Percentiles rank a stretch among this genome's conserved stretches.
phyloP scores from a whole-genome alignment of 345 rosid genomes.

The Acer yangbiense region DNA sequence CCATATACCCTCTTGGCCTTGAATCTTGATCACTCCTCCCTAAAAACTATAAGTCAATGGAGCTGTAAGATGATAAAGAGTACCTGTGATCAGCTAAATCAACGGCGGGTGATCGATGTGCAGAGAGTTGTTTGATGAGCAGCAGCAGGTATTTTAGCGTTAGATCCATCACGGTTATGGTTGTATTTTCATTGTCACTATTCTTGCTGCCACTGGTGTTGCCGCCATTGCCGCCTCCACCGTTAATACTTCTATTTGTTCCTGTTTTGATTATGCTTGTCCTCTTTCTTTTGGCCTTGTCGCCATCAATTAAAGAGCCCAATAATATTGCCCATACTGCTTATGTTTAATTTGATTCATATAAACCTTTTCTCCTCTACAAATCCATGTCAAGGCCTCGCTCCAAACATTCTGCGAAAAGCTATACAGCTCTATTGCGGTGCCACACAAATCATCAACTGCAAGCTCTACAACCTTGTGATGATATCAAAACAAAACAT shows the following conservation, averaged over 20 bases:
- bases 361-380: too few relatives aligned
- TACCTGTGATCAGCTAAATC: neutral
- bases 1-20: too few relatives aligned
- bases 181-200: conserved; percentile 24
- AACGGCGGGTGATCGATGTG: neutral
- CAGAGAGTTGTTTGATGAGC: conserved; percentile 14
- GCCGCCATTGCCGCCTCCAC: conserved; percentile 45
- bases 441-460: too few relatives aligned
- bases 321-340: neutral
- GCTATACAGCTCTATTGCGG: too few relatives aligned
- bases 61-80: neutral
- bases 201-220: conserved; percentile 34
- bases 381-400: too few relatives aligned
- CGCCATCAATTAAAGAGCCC: conserved; percentile 21
- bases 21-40: neutral
- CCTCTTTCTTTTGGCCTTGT: conserved; percentile 31
- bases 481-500: too few relatives aligned
- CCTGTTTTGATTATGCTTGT: conserved; percentile 39
- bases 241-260: conserved; percentile 30
- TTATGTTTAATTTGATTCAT: conserved; percentile 15
- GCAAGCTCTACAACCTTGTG: too few relatives aligned
- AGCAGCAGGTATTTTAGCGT: conserved; percentile 5
- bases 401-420: too few relatives aligned
- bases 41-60: neutral
- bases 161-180: conserved; percentile 24